A percentile compares a stretch with the other conserved stretches of the same genome.
Evolutionary conservation across 192 early-diverging fungal genomes (phyloP).

Genomic region (Thamnidium elegans): DNA sequence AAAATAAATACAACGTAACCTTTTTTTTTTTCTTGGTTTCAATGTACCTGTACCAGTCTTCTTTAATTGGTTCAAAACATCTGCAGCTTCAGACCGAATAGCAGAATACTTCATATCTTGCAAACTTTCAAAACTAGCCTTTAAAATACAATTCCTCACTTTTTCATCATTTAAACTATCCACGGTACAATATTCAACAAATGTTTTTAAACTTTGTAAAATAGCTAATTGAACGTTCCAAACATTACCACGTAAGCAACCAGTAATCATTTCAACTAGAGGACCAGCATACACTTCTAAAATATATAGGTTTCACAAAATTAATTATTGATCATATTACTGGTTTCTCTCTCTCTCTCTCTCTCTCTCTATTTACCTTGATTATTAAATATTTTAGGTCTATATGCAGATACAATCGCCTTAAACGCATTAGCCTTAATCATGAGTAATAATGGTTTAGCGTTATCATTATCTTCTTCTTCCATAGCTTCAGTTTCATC

Average conservation of each 20-base stretch:
- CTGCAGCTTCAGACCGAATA: conserved; percentile 57
- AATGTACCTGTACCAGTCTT: no score
- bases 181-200: conserved; percentile 40
- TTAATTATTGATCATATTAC: background rate
- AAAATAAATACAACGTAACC: no score
- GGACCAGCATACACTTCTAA: conserved; percentile 29
- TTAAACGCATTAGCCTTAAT: conserved; percentile 69
- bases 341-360: background rate
- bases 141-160: conserved; percentile 33
- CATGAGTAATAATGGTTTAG: conserved; percentile 59
- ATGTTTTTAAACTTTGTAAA: conserved; percentile 60
- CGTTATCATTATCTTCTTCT: conserved; percentile 55
- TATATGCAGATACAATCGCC: conserved; percentile 58
- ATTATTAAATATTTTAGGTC: conserved; percentile 32
- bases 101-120: conserved; percentile 63
- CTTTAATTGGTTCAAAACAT: conserved; percentile 26
- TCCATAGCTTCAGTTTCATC: conserved; percentile 48
- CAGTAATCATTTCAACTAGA: conserved; percentile 35
- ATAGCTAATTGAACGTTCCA: conserved; percentile 83
- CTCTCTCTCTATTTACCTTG: no score
- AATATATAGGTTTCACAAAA: conserved; percentile 16
- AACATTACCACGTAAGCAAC: conserved; percentile 59
- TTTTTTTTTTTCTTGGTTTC: no score
- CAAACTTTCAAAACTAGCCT: conserved; percentile 46
- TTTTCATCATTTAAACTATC: conserved; percentile 14